These are phyloP conservation scores for Eragrostis nindensis DNA, from an alignment of 176 grass and related monocot species.

Conservation along the genomic window DNA sequence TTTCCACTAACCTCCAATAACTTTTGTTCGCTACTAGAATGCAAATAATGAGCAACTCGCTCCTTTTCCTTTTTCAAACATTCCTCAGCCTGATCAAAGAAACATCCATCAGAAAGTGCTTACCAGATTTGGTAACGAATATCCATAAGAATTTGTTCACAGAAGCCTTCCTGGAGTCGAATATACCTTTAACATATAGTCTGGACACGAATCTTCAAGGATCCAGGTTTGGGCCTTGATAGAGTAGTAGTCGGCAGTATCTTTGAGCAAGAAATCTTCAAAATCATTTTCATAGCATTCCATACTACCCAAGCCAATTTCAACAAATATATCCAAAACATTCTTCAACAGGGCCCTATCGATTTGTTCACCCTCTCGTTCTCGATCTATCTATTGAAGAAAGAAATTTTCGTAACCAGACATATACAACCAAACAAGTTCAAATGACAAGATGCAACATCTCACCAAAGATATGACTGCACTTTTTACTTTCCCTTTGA, in stretches of 20 bases:
- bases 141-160: background rate
- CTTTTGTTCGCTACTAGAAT: slow-evolving; percentile 85
- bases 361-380: slow-evolving; percentile 78
- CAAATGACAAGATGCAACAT: slow-evolving; percentile 33
- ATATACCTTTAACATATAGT: slow-evolving; percentile 85
- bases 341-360: slow-evolving; percentile 84
- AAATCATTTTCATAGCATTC: slow-evolving; percentile 81
- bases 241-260: slow-evolving; percentile 78
- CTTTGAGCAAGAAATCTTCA: slow-evolving; percentile 79
- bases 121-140: background rate
- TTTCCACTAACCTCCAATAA: slow-evolving; percentile 73
- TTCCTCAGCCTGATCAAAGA: slow-evolving; percentile 76
- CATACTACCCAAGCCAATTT: slow-evolving; percentile 70
- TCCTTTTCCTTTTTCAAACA: slow-evolving; percentile 91
- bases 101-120: slow-evolving; percentile 29
- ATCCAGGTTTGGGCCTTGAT: slow-evolving; percentile 75
- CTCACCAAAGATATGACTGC: slow-evolving; percentile 81
- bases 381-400: slow-evolving; percentile 72
- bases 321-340: slow-evolving; percentile 83
- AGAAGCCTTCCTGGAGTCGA: background rate
- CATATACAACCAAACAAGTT: slow-evolving; percentile 25
- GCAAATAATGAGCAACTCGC: slow-evolving; percentile 88
- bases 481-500: slow-evolving; percentile 82
- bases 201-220: slow-evolving; percentile 65
- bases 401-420: slow-evolving; percentile 15